Evolutionary conservation across 148 eudicot species (phyloP).

Genomic region (Persicaria tinctoria): DNA sequence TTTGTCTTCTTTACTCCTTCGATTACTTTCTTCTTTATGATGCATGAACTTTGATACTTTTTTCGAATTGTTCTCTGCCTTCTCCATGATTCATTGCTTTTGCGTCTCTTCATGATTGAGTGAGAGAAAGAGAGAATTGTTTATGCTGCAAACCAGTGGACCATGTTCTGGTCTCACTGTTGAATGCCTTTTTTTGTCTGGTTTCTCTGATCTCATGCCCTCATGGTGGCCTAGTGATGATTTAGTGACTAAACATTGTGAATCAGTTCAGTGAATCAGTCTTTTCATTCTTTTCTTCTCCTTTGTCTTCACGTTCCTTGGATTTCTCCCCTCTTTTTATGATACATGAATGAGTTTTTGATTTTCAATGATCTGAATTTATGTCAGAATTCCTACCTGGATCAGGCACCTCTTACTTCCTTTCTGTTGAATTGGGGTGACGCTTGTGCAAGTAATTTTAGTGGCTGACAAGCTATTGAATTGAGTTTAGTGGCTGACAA

Average conservation of each 20-base stretch:
- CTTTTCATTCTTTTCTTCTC: background rate
- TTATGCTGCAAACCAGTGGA: conserved; percentile 4
- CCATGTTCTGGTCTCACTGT: conserved; percentile 3
- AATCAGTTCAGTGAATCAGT: background rate
- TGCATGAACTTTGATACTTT: background rate
- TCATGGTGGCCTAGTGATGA: background rate
- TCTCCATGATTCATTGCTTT: conserved; percentile 9
- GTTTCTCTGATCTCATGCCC: background rate
- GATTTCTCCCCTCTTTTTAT: background rate
- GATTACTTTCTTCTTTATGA: background rate
- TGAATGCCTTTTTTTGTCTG: conserved; percentile 5
- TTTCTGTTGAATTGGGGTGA: background rate
- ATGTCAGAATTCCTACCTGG: background rate
- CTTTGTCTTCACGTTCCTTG: background rate
- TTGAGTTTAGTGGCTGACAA: conserved; percentile 12
- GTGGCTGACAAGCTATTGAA: conserved; percentile 10
- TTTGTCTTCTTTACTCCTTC: background rate
- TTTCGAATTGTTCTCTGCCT: background rate
- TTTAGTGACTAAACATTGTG: background rate
- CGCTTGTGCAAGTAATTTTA: conserved; percentile 11
- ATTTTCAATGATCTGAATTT: background rate
- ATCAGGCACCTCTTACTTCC: background rate
- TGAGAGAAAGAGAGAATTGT: background rate
- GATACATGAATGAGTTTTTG: background rate
- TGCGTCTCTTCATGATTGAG: background rate